Evolutionary conservation across 1,284 basidiomycete genomes (phyloP).

Genomic region (Leccinum pachyderme): DNA sequence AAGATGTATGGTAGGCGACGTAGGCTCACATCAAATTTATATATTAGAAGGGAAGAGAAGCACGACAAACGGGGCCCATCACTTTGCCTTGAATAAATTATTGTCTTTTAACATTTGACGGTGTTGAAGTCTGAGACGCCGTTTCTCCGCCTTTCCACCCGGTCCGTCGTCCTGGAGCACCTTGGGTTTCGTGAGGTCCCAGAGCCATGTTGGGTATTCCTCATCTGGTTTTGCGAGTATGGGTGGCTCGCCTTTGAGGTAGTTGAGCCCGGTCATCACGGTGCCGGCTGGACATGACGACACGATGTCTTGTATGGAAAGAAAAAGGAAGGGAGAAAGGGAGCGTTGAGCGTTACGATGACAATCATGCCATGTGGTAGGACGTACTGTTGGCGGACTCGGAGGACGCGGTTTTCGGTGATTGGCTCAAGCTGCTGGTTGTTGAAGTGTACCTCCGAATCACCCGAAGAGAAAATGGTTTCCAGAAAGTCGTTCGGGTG

Average conservation of each 20-base stretch:
- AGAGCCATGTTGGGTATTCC: conserved; percentile 89
- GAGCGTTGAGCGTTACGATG: neutral
- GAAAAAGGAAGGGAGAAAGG: neutral
- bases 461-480: conserved; percentile 3
- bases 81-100: conserved; percentile 71
- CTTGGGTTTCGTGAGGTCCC: conserved; percentile 68
- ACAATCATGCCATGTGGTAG: neutral
- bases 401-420: conserved; percentile 14
- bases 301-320: conserved; percentile 18
- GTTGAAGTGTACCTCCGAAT: conserved; percentile 17
- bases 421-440: conserved; percentile 2
- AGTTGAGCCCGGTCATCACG: conserved; percentile 73
- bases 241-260: conserved; percentile 80
- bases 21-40: too few relatives aligned
- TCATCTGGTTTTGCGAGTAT: conserved; percentile 81
- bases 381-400: conserved; percentile 25
- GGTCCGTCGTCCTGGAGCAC: conserved; percentile 64
- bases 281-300: conserved; percentile 74
- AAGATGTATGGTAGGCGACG: neutral
- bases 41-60: neutral
- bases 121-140: conserved; percentile 57
- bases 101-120: conserved; percentile 66
- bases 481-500: conserved; percentile 12
- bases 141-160: conserved; percentile 66
- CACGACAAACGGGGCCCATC: neutral